Percentiles rank a stretch among this genome's conserved stretches.
Evolutionary conservation across 2,329 filamentous ascomycete genomes (phyloP).

Genomic region (Botrytis galanthina): DNA sequence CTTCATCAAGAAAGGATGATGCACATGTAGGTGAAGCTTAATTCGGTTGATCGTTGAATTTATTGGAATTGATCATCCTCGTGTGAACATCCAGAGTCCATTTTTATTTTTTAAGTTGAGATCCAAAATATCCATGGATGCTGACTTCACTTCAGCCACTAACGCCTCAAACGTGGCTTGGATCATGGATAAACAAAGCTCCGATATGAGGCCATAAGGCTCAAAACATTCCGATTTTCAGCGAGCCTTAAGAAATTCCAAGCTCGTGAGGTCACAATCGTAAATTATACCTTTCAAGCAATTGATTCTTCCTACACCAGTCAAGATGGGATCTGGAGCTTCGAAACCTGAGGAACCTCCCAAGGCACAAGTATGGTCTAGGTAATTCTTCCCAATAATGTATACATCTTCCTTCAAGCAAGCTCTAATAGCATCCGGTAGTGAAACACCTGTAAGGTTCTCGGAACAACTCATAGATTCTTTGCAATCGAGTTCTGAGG

Average conservation of each 20-base stretch:
- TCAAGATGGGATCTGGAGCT: constrained; percentile 37
- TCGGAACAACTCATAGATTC: constrained; percentile 80
- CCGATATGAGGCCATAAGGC: constrained; percentile 10
- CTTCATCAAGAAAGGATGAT: not conserved
- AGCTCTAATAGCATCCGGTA: constrained; percentile 36
- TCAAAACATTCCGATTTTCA: not conserved
- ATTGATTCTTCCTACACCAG: constrained; percentile 18
- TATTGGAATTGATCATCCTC: not conserved
- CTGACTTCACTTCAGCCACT: not conserved
- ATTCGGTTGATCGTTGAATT: constrained; percentile 2
- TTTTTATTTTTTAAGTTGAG: not conserved
- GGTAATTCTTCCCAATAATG: constrained; percentile 25
- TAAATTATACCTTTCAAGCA: constrained; percentile 10
- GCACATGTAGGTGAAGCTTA: not conserved
- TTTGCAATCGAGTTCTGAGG: constrained; percentile 82
- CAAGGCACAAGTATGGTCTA: constrained; percentile 36
- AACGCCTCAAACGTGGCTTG: not conserved
- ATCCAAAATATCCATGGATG: not conserved
- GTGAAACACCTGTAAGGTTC: constrained; percentile 64
- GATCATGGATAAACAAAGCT: not conserved
- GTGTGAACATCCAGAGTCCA: not conserved
- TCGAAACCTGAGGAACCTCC: constrained; percentile 35
- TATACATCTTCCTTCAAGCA: not conserved
- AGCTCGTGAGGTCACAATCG: constrained; percentile 16
- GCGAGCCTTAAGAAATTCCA: constrained; percentile 26